Conservation (phyloP, 1,284 basidiomycete genomes). For the Boletus sp. region DNA sequence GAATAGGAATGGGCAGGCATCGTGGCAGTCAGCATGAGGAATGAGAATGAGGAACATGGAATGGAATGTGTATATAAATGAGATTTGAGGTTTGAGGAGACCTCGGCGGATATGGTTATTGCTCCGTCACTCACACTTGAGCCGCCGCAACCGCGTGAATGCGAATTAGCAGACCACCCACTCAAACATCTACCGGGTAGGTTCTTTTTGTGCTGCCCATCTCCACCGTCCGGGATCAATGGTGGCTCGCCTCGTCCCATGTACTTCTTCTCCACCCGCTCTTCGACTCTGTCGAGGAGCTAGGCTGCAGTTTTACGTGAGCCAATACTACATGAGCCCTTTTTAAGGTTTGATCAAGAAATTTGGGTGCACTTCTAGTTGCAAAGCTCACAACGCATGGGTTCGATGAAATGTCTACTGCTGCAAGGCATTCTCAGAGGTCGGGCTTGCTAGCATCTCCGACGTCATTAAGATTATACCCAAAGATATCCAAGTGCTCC, state of each 20-base stretch:
- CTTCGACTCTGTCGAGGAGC: background rate
- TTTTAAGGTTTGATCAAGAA: constrained; percentile 22
- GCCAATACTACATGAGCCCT: background rate
- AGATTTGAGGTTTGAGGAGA: constrained; percentile 21
- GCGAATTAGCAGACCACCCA: constrained; percentile 18
- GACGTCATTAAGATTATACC: constrained; percentile 17
- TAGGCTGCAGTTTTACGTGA: constrained; percentile 25
- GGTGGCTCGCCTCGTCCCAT: constrained; percentile 2
- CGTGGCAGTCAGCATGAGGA: constrained; percentile 24
- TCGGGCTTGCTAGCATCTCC: constrained; percentile 28
- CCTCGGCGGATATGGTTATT: constrained; percentile 40
- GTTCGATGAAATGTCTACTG: constrained; percentile 13
- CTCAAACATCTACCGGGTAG: constrained; percentile 1
- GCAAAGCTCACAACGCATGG: constrained; percentile 8
- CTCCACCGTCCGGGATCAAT: background rate
- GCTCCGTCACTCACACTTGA: constrained; percentile 34
- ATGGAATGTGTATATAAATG: constrained; percentile 32
- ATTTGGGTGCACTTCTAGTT: background rate
- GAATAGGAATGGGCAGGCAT: constrained; percentile 23
- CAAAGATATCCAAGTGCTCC: background rate
- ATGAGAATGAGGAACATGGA: constrained; percentile 10
- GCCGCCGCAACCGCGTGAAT: constrained; percentile 39
- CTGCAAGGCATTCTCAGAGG: constrained; percentile 8
- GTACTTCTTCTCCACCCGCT: constrained; percentile 18
- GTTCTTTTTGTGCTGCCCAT: background rate